Conservation (phyloP, 495 filamentous ascomycete genomes). For the Usnea hakonensis region DNA sequence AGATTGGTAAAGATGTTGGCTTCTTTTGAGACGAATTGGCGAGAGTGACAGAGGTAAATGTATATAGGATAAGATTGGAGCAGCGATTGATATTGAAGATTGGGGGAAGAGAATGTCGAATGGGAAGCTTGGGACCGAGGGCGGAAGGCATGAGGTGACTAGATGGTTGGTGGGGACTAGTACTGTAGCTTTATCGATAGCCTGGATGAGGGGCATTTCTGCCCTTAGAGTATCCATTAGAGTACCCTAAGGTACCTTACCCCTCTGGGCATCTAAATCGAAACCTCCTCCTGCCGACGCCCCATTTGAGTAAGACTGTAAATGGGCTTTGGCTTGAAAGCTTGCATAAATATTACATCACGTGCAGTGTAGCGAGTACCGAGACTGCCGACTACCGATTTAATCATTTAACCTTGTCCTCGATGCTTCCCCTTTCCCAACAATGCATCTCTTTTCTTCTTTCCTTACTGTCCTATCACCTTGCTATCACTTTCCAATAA, state of each 20-base stretch:
- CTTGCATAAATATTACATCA: conserved; percentile 8
- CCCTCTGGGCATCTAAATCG: too few species aligned
- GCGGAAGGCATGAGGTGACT: not conserved
- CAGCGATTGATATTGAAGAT: conserved; percentile 5
- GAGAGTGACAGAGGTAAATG: conserved; percentile 12
- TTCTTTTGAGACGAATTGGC: conserved; percentile 11
- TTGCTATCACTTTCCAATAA: too few species aligned
- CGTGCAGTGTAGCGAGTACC: not conserved
- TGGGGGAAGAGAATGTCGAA: conserved; percentile 7
- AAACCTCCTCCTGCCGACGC: not conserved
- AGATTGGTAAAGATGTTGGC: not conserved
- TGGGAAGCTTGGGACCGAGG: conserved; percentile 4
- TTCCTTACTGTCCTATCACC: not conserved
- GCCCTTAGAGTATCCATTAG: not conserved
- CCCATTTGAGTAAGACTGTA: too few species aligned
- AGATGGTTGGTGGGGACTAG: conserved; percentile 5
- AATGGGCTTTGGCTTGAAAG: not conserved
- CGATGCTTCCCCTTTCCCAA: not conserved
- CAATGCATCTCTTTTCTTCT: not conserved
- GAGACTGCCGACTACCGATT: too few species aligned
- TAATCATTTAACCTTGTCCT: not conserved
- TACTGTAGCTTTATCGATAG: conserved; percentile 6
- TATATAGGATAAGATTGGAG: not conserved
- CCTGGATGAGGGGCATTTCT: not conserved
- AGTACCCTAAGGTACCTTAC: too few species aligned